Conservation (phyloP, 1,284 basidiomycete species). For the Pterula multifida region DNA sequence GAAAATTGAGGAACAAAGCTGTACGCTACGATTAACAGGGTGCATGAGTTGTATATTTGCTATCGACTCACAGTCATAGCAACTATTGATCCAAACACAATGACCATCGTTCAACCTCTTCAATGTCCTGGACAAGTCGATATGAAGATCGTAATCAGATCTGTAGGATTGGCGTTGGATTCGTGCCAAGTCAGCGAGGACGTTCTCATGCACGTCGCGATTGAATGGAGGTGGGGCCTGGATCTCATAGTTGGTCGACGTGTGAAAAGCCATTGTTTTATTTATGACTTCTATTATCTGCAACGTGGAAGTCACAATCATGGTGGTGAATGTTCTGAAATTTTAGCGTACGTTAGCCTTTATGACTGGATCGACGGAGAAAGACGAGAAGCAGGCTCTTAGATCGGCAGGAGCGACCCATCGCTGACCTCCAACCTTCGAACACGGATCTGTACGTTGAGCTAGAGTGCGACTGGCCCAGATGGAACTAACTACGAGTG, state of each 20-base stretch:
- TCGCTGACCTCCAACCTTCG: slow-evolving; percentile 25
- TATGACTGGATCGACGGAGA: slow-evolving; percentile 20
- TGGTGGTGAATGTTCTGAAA: not conserved
- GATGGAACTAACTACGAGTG: too few relatives aligned
- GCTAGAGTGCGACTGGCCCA: too few relatives aligned
- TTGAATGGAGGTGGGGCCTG: not conserved
- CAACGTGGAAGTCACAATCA: not conserved
- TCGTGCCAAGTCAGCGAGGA: slow-evolving; percentile 2
- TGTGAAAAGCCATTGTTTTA: slow-evolving; percentile 1
- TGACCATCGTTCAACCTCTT: slow-evolving; percentile 13
- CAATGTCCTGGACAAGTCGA: slow-evolving; percentile 5
- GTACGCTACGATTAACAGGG: too few relatives aligned
- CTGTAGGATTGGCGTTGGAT: not conserved
- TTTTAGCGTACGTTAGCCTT: slow-evolving; percentile 24
- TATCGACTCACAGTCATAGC: slow-evolving; percentile 10
- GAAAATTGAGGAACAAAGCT: slow-evolving; percentile 2
- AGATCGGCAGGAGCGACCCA: slow-evolving; percentile 28
- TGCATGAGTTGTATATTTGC: slow-evolving; percentile 3
- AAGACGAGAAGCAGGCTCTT: slow-evolving; percentile 26
- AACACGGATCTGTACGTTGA: slow-evolving; percentile 32
- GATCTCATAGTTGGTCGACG: slow-evolving; percentile 2
- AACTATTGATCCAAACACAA: slow-evolving; percentile 11
- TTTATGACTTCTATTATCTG: slow-evolving; percentile 2
- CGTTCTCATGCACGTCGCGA: not conserved
- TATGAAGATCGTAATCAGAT: slow-evolving; percentile 6